A percentile compares a stretch with the other conserved stretches of the same genome.
Conservation (phyloP, 1,139 yeast genomes). For the Blastobotrys arbuscula region DNA sequence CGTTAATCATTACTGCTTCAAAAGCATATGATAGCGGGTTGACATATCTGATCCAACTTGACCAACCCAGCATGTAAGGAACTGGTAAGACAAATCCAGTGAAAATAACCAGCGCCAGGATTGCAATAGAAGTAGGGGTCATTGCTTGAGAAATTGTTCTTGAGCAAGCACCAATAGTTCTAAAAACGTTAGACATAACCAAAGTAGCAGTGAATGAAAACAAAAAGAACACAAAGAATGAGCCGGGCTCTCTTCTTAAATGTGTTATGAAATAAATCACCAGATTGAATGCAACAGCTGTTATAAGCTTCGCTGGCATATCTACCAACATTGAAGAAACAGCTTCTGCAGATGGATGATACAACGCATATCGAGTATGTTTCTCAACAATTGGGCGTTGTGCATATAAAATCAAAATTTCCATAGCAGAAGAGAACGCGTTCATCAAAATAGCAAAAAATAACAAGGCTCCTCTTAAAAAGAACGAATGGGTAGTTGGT, state of each 20-base stretch:
- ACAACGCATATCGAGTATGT: conserved; percentile 67
- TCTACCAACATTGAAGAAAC: conserved; percentile 63
- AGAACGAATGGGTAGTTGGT: conserved; percentile 49
- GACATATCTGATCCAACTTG: conserved; percentile 70
- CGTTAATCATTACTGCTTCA: conserved; percentile 63
- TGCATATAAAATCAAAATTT: conserved; percentile 62
- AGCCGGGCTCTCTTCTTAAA: conserved; percentile 59
- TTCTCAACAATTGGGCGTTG: conserved; percentile 79
- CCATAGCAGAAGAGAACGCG: conserved; percentile 69
- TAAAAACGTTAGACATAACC: conserved; percentile 65
- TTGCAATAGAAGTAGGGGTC: conserved; percentile 63
- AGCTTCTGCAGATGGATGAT: conserved; percentile 76
- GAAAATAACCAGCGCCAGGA: conserved; percentile 58
- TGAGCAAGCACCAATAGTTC: conserved; percentile 63
- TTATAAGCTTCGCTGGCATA: conserved; percentile 54
- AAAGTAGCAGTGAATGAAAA: conserved; percentile 50
- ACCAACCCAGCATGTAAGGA: conserved; percentile 67
- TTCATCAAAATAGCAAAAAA: conserved; percentile 75
- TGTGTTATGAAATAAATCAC: conserved; percentile 62
- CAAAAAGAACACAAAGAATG: conserved; percentile 61
- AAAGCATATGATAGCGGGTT: conserved; percentile 67
- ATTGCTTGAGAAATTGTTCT: conserved; percentile 59
- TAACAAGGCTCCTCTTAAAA: conserved; percentile 62
- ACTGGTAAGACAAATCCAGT: conserved; percentile 75
- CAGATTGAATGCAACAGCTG: conserved; percentile 55